Percentiles rank a stretch among this genome's conserved stretches.
Evolutionary conservation across 2,329 filamentous ascomycete species (phyloP).

Genomic region (Scleromitrula shiraiana): DNA sequence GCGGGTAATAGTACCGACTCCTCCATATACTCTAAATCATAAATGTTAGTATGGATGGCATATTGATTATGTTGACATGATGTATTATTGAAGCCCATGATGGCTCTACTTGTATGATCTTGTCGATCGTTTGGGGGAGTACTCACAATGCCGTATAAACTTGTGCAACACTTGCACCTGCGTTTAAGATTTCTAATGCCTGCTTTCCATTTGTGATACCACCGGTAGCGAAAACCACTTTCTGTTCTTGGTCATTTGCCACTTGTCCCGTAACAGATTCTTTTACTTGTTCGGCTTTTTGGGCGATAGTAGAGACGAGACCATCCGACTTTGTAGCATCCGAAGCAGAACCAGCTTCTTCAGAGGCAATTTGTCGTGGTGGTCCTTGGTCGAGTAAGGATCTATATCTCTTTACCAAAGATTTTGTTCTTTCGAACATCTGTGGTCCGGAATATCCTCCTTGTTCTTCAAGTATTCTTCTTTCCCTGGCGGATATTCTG

Average conservation of each 20-base stretch:
- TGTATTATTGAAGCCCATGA: neutral
- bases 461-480: conserved; percentile 60
- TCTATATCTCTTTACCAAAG: conserved; percentile 73
- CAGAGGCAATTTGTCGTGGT: conserved; percentile 14
- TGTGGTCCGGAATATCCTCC: conserved; percentile 89
- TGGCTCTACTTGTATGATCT: neutral
- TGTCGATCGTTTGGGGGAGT: neutral
- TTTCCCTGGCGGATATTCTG: conserved; percentile 57
- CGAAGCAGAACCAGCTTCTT: conserved; percentile 6
- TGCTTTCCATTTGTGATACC: conserved; percentile 86
- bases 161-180: conserved; percentile 85
- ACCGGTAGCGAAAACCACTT: conserved; percentile 88
- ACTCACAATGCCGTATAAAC: conserved; percentile 66
- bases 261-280: conserved; percentile 9
- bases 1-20: conserved; percentile 54
- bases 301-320: conserved; percentile 29
- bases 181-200: conserved; percentile 73
- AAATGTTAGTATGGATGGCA: conserved; percentile 9
- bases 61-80: neutral
- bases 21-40: conserved; percentile 42
- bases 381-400: conserved; percentile 51
- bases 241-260: conserved; percentile 33
- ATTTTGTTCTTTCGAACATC: conserved; percentile 73
- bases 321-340: conserved; percentile 16
- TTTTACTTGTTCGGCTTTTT: conserved; percentile 28